phyloP scores from a whole-genome alignment of 2,329 filamentous ascomycete genomes.

The Achaetomium macrosporum region DNA sequence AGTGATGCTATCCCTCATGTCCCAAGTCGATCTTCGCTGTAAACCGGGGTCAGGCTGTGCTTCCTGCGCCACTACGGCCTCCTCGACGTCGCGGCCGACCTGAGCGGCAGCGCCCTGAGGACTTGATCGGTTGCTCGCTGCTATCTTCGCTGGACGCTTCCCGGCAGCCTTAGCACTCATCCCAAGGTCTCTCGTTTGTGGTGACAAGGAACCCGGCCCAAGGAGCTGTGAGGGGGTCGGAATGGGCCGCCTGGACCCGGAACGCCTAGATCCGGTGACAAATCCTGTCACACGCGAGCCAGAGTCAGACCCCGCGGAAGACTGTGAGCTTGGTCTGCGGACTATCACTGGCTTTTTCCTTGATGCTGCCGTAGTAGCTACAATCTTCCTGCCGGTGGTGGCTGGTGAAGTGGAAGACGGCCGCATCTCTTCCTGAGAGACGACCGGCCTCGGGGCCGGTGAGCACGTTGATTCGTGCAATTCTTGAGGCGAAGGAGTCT shows the following conservation, averaged over 20 bases:
- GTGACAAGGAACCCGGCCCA: conserved; percentile 11
- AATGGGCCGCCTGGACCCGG: not conserved
- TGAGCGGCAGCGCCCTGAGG: not conserved
- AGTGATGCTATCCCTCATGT: conserved; percentile 6
- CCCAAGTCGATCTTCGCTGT: conserved; percentile 14
- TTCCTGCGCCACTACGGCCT: not conserved
- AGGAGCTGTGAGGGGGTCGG: conserved; percentile 5
- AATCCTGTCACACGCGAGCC: conserved; percentile 7
- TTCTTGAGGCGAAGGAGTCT: conserved; percentile 17
- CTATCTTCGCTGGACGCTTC: conserved; percentile 36
- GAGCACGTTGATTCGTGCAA: conserved; percentile 27
- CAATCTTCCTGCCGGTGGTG: conserved; percentile 33
- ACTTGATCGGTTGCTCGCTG: conserved; percentile 13
- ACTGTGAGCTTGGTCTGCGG: conserved; percentile 44
- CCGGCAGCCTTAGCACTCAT: conserved; percentile 43
- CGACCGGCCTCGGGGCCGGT: conserved; percentile 36
- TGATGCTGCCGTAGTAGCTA: conserved; percentile 38
- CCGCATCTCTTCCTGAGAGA: conserved; percentile 29
- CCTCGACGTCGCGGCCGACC: conserved; percentile 3
- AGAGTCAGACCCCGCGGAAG: conserved; percentile 32
- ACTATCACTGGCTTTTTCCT: conserved; percentile 43
- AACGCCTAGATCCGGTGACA: conserved; percentile 5
- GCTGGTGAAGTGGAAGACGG: conserved; percentile 19
- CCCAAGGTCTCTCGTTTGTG: conserved; percentile 10
- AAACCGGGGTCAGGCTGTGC: not conserved